phyloP scores from a whole-genome alignment of 2,329 filamentous ascomycete species.

The Colletotrichum destructivum region DNA sequence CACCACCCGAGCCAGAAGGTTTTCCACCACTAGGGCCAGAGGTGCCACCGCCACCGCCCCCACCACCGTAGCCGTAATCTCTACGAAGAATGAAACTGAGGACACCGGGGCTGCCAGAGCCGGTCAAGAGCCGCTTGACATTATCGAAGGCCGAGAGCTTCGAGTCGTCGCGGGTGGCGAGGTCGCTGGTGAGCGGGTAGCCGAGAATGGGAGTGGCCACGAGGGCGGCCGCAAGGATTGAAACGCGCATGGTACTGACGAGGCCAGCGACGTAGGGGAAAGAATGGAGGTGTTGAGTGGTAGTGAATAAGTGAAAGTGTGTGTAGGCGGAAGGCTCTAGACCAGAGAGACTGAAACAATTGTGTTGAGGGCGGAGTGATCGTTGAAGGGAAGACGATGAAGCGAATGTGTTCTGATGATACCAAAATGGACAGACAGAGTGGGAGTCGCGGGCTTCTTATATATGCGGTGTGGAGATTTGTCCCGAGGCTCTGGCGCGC shows the following conservation, averaged over 20 bases:
- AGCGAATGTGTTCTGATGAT: slow-evolving; percentile 19
- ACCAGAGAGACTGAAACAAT: slow-evolving; percentile 26
- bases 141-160: slow-evolving; percentile 53
- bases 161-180: slow-evolving; percentile 48
- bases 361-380: background rate
- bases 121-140: slow-evolving; percentile 56
- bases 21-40: background rate
- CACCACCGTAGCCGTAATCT: slow-evolving; percentile 15
- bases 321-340: background rate
- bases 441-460: slow-evolving; percentile 16
- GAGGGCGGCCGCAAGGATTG: slow-evolving; percentile 36
- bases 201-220: slow-evolving; percentile 33
- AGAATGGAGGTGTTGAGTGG: background rate
- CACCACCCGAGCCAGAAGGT: background rate
- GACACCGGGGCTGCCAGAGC: slow-evolving; percentile 47
- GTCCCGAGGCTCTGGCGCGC: no score
- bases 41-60: background rate
- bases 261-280: slow-evolving; percentile 44
- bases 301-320: no score
- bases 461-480: slow-evolving; percentile 9
- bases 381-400: background rate
- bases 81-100: background rate
- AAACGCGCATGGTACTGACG: slow-evolving; percentile 23
- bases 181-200: slow-evolving; percentile 54
- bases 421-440: background rate